These are phyloP conservation scores for Kodamaea leandrae DNA, from an alignment of 805 yeast species.

Conservation along the genomic window DNA sequence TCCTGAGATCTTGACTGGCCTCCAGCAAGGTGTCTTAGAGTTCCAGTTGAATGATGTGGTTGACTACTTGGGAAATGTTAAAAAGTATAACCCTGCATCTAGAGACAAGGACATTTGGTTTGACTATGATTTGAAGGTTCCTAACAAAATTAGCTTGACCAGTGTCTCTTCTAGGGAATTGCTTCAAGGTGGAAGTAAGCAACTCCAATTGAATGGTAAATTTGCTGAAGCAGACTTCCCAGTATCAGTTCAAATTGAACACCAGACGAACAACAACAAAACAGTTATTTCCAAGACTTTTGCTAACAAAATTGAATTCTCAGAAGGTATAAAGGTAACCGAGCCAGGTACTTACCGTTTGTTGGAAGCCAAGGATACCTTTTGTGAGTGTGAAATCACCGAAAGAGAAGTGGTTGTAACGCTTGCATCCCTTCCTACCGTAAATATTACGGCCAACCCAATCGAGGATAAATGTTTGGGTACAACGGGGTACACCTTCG, in stretches of 20 bases:
- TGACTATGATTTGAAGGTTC: conserved; percentile 24
- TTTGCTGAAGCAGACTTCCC: conserved; percentile 44
- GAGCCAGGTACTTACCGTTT: conserved; percentile 69
- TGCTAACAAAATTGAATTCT: conserved; percentile 23
- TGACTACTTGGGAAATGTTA: conserved; percentile 34
- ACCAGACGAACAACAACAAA: conserved; percentile 2
- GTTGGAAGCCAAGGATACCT: conserved; percentile 51
- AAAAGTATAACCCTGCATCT: conserved; percentile 36
- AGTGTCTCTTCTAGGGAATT: conserved; percentile 24
- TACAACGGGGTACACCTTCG: conserved; percentile 73
- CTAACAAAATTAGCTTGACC: conserved; percentile 23
- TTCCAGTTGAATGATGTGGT: conserved; percentile 33
- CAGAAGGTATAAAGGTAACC: conserved; percentile 35
- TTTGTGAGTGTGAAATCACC: conserved; percentile 57
- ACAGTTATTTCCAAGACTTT: conserved; percentile 22
- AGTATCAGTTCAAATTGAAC: conserved; percentile 28
- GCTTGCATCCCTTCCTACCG: conserved; percentile 40
- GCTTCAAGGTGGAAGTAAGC: conserved; percentile 22
- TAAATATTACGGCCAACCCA: conserved; percentile 49
- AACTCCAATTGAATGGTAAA: conserved; percentile 11
- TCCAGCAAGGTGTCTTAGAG: conserved; percentile 25
- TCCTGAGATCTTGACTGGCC: conserved; percentile 20
- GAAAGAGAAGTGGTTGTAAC: conserved; percentile 39
- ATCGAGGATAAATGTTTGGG: conserved; percentile 89
- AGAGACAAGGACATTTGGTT: conserved; percentile 35